phyloP scores from a whole-genome alignment of 2,329 filamentous ascomycete species.

The Pezizomycotina sp. region DNA sequence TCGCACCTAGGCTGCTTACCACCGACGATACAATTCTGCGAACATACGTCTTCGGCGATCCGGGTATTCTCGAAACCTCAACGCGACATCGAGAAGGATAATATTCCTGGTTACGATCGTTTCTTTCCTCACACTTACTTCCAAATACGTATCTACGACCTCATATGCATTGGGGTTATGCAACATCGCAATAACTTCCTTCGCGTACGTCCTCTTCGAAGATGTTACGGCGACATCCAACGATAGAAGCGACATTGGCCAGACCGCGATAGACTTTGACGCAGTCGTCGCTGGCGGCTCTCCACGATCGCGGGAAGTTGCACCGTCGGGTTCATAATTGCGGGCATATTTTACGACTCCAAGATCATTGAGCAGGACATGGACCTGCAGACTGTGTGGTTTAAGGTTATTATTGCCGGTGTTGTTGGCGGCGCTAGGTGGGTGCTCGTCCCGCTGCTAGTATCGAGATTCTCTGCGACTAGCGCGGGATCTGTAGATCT shows the following conservation, averaged over 20 bases:
- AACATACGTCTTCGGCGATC: conserved; percentile 16
- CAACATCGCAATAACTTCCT: conserved; percentile 12
- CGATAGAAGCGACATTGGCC: too few species aligned
- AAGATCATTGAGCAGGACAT: too few species aligned
- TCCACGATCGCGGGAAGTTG: too few species aligned
- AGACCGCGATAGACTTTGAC: too few species aligned
- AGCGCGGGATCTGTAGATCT: too few species aligned
- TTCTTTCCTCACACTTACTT: conserved; percentile 10
- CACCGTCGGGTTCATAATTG: too few species aligned
- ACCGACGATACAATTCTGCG: conserved; percentile 17
- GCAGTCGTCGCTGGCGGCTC: too few species aligned
- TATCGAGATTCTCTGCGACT: too few species aligned
- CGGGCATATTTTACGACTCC: too few species aligned
- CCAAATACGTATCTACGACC: conserved; percentile 9
- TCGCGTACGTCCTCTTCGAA: conserved; percentile 14
- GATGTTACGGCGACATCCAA: conserved; percentile 14
- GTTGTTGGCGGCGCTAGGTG: conserved; percentile 14
- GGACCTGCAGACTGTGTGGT: too few species aligned
- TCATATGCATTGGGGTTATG: conserved; percentile 9
- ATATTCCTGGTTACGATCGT: conserved; percentile 8
- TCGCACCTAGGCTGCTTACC: not conserved
- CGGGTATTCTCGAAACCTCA: conserved; percentile 12
- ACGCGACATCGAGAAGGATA: conserved; percentile 10
- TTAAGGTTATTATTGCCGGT: conserved; percentile 9
- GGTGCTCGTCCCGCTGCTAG: conserved; percentile 13